These are phyloP conservation scores for Pseudisothecium myosuroides DNA, from an alignment of 225 moss, liverwort and hornwort genomes.

Conservation along the genomic window DNA sequence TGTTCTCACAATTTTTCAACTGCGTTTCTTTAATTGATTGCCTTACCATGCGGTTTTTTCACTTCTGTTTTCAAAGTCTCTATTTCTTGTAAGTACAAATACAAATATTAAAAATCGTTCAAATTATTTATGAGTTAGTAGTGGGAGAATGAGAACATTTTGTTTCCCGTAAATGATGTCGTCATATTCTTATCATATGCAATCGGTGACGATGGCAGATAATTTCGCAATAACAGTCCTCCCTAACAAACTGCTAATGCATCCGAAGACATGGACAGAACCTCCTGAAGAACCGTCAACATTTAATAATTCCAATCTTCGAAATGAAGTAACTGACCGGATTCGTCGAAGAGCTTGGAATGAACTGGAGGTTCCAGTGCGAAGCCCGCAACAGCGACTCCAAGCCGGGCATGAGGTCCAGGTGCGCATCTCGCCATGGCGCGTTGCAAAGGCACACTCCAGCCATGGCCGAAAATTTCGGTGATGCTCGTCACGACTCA, in stretches of 20 bases:
- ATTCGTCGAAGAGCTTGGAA: constrained; percentile 14
- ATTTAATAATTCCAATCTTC: neutral
- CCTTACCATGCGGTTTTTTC: no score
- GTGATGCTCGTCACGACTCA: no score
- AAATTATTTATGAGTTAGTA: neutral
- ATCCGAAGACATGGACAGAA: neutral
- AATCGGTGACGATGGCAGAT: neutral
- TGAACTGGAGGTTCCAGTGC: no score
- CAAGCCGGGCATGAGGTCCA: no score
- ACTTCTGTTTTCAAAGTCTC: no score
- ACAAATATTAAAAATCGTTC: neutral
- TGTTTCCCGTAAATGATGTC: neutral
- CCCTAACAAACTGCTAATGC: neutral
- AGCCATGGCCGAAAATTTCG: no score
- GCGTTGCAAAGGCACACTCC: no score
- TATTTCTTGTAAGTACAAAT: no score
- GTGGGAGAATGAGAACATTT: neutral
- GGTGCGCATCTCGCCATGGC: no score
- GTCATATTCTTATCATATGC: neutral
- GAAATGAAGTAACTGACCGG: neutral
- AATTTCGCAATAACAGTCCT: neutral
- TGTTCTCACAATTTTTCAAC: no score
- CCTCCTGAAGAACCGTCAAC: neutral
- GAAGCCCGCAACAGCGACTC: no score
- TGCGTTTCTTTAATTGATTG: no score